Evolutionary conservation across 805 yeast genomes (phyloP), one percentile per base, ranked within the genome.

Genomic region (Lipomyces lipofer): DNA sequence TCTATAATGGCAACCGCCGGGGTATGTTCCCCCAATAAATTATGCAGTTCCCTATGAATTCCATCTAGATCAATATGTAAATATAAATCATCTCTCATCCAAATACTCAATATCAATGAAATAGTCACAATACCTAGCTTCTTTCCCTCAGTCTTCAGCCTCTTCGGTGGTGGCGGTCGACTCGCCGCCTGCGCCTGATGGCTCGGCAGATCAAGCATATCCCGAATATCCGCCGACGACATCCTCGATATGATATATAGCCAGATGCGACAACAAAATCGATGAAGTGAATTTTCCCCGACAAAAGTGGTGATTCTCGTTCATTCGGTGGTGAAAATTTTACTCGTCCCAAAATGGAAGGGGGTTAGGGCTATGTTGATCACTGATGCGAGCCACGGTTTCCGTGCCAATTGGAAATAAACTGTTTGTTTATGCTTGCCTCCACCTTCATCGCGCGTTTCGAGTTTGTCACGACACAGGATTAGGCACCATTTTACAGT

Each of bases 1-100:
- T 74, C 75, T 48, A 76, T 75, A n/a, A 78, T 79, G n/a, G 78
- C 78, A 6, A 79, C 80, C 0, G 98, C 91, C 0, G 99, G 97
- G 1, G 95, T 83, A 69, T 89, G 89, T 36, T 94, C 91, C 4
- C 99, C 99, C 38, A 94, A 74, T 49, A 95, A 76, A 60, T 86
- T 86, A 70, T 86, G 91, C 50, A 94, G 74, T 68, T 94, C 99
- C 63, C 98, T 79, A 59, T 88, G 91, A 81, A 92, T 86, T 24
- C 96, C 96, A 9, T 73, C 82, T 42, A 43, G 21, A 10, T 8
- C 17, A 8, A 25, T 29, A 13, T n/a, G 28, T 12, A 48, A 13
- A 3, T 30, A 13, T 5, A 3, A 13, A 24, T 12, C 7, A 17
- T n/a, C 2, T 28, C 30, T 42, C 10, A 24, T 12, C 9, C n/a